Base-by-base conservation (phyloP, 2,329 filamentous ascomycete genomes). In the Colletotrichum euphorbiae region DNA sequence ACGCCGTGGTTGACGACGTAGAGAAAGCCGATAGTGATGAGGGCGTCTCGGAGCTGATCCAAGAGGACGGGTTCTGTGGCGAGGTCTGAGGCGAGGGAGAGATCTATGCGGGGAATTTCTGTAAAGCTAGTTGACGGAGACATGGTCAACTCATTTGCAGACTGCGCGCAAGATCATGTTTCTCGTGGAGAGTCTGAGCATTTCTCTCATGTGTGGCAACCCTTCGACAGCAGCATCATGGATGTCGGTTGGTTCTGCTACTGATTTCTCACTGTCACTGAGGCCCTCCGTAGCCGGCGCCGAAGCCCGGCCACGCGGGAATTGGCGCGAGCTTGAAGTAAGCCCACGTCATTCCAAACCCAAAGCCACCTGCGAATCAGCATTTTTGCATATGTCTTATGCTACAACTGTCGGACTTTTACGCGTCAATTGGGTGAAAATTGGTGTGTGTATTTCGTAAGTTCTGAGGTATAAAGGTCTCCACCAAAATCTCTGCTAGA, bases 1-100 rank as follows among this genome's bases (percentile, higher is more conserved):
- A 88, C 80, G 2, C 80, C 79, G 71, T 87, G 85, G 65, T 85
- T 84, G 15, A 77, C 75, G 40, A 88, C 74, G 70, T 87, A 87
- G 4, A 88, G 77, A 67, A 88, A 88, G 17, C 85, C 85, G 36
- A 87, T 77, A 15, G 85, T 76, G 46, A 82, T 81, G 6, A 87
- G 75, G 6, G 84, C 83, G 46, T 80, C 74, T 21, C 79, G 83
- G 15, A 87, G 79, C 42, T 81, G 74, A 7, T 69, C 24, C 1
- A 87, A 79, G 0, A 87, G 75, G 2, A 66, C 15, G 0, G 76
- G 75, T 21, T 78, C 78, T 0, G 77, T 75, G 0, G 69, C 56
- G 3, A 79, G 74, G 52, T 80, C 73, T n/a, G 75, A 57, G 38
- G 80, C 79, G 28, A 79, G 76, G 6, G 82, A 82, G 36, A 87